Conservation (phyloP, 2,329 filamentous ascomycete species). For the Botrytis byssoidea region DNA sequence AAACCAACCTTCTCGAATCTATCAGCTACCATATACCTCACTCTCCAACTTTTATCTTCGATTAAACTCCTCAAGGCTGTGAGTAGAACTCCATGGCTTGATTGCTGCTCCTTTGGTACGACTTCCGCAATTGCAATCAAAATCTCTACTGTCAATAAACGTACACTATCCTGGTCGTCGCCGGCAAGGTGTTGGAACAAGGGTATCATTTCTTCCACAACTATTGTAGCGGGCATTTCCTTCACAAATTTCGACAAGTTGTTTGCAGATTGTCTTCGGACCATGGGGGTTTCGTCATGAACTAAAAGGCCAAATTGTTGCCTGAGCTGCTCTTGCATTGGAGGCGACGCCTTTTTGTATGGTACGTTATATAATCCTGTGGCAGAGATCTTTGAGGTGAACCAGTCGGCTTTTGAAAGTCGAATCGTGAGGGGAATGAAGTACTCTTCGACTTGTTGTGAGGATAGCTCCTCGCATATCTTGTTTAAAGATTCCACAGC, state of each 20-base stretch:
- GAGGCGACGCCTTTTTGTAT: conserved; percentile 84
- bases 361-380: conserved; percentile 92
- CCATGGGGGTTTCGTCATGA: conserved; percentile 98
- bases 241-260: conserved; percentile 97
- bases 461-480: conserved; percentile 89
- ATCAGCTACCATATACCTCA: conserved; percentile 98
- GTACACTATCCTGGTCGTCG: conserved; percentile 97
- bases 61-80: conserved; percentile 89
- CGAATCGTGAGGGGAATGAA: conserved; percentile 95
- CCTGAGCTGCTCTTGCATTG: conserved; percentile 87
- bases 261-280: conserved; percentile 92
- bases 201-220: conserved; percentile 98
- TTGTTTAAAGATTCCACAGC: conserved; percentile 99
- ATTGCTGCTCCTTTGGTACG: conserved; percentile 96
- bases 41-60: conserved; percentile 99
- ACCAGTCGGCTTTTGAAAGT: conserved; percentile 99
- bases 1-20: conserved; percentile 84
- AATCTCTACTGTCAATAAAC: conserved; percentile 92
- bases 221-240: conserved; percentile 86
- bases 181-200: conserved; percentile 95
- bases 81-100: conserved; percentile 89
- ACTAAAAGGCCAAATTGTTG: conserved; percentile 91
- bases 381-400: conserved; percentile 97
- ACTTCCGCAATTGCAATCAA: conserved; percentile 95
- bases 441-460: conserved; percentile 92